phyloP scores from a whole-genome alignment of 139 green algal genomes.

The Zygnema circumcarinatum region DNA sequence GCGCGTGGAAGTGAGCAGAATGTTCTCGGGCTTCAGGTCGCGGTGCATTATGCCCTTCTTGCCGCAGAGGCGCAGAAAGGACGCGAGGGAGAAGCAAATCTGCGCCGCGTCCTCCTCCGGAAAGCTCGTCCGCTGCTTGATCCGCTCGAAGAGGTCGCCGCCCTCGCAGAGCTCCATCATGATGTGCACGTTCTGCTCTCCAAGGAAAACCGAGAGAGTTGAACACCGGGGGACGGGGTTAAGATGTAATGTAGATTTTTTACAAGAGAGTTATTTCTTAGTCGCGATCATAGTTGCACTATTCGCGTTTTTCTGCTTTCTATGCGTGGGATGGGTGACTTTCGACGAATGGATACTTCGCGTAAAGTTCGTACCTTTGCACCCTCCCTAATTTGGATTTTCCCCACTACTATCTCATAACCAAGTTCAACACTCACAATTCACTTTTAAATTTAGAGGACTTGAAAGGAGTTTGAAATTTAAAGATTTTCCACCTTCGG shows the following conservation, averaged over 20 bases:
- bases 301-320: too few relatives aligned
- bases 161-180: slow-evolving; percentile 61
- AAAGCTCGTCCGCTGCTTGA: slow-evolving; percentile 31
- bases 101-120: slow-evolving; percentile 43
- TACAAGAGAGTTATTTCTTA: too few relatives aligned
- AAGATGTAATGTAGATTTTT: not conserved
- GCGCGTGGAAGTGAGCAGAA: slow-evolving; percentile 79
- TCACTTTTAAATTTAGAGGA: too few relatives aligned
- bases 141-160: slow-evolving; percentile 58
- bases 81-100: slow-evolving; percentile 81
- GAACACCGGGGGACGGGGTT: not conserved
- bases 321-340: too few relatives aligned
- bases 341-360: too few relatives aligned
- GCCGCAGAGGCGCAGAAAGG: slow-evolving; percentile 90
- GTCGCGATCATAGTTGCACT: too few relatives aligned
- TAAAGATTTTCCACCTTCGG: too few relatives aligned
- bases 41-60: slow-evolving; percentile 89
- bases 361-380: too few relatives aligned
- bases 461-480: too few relatives aligned
- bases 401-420: too few relatives aligned
- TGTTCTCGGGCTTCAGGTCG: slow-evolving; percentile 89
- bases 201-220: not conserved
- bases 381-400: too few relatives aligned
- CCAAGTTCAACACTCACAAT: too few relatives aligned
- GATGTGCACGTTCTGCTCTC: slow-evolving; percentile 42